Base-by-base conservation (phyloP, 2,329 filamentous ascomycete genomes). In the Ophiosphaerella herpotricha region DNA sequence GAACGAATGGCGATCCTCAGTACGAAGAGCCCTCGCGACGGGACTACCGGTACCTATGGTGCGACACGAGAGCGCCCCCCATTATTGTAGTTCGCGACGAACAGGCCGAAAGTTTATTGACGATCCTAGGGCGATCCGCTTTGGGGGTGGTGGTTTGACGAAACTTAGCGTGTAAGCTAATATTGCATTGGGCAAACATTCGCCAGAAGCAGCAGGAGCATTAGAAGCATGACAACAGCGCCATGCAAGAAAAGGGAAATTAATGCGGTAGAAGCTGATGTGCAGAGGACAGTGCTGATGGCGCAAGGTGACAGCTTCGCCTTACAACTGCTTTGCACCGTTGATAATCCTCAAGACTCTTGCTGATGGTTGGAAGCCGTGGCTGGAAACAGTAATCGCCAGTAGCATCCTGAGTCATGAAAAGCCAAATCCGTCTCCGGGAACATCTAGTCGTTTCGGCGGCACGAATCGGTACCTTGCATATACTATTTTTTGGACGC, bases 91-190 rank as follows among this genome's bases (percentile, higher is more conserved):
- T 40, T 43, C 51, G 50, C 54, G 55, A 52, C 54, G 57, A 55
- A 55, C 18, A 41, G 44, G 52, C 44, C 51, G 53, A 61, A 57
- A 56, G 55, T 59, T 61, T 63, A 64, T 64, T 64, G 59, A 55
- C 51, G 57, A 60, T 62, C 53, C 43, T 50, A 51, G 48, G 55
- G 42, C 52, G 55, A 61, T 57, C 61, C 46, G 52, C 41, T 43
- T 52, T 54, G 50, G 55, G 52, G 52, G 55, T 60, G 55, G 59
- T 58, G 50, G 62, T 66, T 64, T 66, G 53, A 63, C 48, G 50
- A 57, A 47, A 46, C 42, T 34, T 63, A 64, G 61, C 56, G 58
- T 42, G 49, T 45, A 53, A 54, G 43, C 58, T 52, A 60, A 54
- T 46, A 53, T 58, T 58, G 58, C 61, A 64, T 42, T 54, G 54